Conservation (phyloP, 2,329 filamentous ascomycete species). For the Ophiostoma quercus region DNA sequence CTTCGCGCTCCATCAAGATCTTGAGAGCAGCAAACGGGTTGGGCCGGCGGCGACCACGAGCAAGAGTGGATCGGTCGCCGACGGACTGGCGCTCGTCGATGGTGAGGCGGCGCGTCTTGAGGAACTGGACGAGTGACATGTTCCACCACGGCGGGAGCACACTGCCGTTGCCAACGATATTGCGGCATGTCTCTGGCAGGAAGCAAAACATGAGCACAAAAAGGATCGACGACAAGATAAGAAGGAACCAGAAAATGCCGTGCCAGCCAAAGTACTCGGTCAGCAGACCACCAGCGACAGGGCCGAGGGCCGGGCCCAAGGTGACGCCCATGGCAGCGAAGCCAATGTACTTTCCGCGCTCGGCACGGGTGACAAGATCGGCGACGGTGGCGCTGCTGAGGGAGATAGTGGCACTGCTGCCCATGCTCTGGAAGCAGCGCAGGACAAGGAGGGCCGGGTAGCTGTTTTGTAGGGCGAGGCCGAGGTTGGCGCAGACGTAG, state of each 20-base stretch:
- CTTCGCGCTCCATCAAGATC: slow-evolving; percentile 77
- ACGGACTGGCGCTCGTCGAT: slow-evolving; percentile 2
- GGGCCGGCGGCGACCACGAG: slow-evolving; percentile 27
- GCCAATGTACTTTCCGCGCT: slow-evolving; percentile 56
- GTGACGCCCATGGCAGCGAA: slow-evolving; percentile 45
- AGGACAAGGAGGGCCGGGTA: slow-evolving; percentile 50
- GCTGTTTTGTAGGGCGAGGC: slow-evolving; percentile 44
- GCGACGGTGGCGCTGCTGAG: slow-evolving; percentile 55
- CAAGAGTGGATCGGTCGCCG: slow-evolving; percentile 21
- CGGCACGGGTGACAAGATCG: slow-evolving; percentile 57
- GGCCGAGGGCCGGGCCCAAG: slow-evolving; percentile 46
- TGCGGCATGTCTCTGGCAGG: slow-evolving; percentile 51
- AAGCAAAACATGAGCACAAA: slow-evolving; percentile 43
- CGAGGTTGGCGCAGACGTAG: slow-evolving; percentile 50
- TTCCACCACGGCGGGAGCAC: slow-evolving; percentile 20
- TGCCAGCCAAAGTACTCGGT: slow-evolving; percentile 54
- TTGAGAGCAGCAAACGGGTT: slow-evolving; percentile 82
- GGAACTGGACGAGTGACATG: slow-evolving; percentile 24
- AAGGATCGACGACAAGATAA: slow-evolving; percentile 42
- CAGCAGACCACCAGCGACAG: slow-evolving; percentile 55
- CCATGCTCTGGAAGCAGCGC: slow-evolving; percentile 52
- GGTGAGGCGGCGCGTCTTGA: slow-evolving; percentile 17
- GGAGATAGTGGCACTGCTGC: slow-evolving; percentile 55
- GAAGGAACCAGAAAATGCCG: slow-evolving; percentile 58
- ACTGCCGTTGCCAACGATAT: slow-evolving; percentile 49